Evolutionary conservation across 192 early-diverging fungal species (phyloP), one percentile per base, ranked within the genome.

Genomic region (Coemansia sp.): DNA sequence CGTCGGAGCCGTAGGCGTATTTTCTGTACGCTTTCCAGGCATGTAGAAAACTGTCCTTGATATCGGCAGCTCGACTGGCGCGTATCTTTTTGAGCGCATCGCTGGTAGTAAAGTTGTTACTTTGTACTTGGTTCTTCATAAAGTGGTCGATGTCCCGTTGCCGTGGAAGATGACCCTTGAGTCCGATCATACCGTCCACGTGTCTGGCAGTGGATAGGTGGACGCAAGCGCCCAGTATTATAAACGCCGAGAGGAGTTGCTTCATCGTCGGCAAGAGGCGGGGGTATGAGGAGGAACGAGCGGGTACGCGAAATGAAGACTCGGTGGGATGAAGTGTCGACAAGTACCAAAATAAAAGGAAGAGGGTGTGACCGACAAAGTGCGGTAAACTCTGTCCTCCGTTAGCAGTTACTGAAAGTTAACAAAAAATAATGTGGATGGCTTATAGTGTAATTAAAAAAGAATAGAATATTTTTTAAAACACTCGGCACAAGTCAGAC

Each of bases 11-110:
- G 78, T 91, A 93, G 0, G 92, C 91, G 61, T 88, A 85, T 8
- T 87, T 78, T 30, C 66, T 85, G 83, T 98, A 98, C 0, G 88
- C 90, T n/a, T 85, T 71, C 93, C 94, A 93, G 0, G 90, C 85
- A 43, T 85, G 84, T 11, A 65, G 64, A 73, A 93, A 92, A 1
- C 83, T 88, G 29, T 84, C 75, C 65, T 85, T 84, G 15, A 93
- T 83, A 12, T 83, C 82, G 30, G 84, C 73, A 18, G 82, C 82
- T 5, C 82, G 84, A 38, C 78, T 74, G 3, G 84, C 82, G 71
- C 90, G 88, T 30, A 78, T 27, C 43, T 70, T 75, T 41, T 73
- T 67, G 24, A 74, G 41, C 2, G 68, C 34, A 0, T 74, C 69
- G 68, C 68, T 65, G 16, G 58, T 52, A 9, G 80, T 71, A 50